Base-by-base conservation (phyloP, 2,329 filamentous ascomycete species). In the Sporothrix euskadiensis region DNA sequence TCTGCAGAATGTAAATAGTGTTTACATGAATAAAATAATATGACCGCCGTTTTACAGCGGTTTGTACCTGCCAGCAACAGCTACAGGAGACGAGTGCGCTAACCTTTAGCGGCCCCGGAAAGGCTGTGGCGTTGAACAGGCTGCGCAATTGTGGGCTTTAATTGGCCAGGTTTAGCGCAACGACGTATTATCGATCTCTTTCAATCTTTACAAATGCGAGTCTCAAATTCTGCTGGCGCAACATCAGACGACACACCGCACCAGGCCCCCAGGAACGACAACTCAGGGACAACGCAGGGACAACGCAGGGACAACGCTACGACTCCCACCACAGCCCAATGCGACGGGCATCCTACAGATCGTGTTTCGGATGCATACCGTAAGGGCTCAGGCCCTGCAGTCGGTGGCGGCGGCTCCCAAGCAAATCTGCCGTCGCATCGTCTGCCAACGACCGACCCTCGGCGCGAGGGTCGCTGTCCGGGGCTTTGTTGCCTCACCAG, bases 351-450 rank as follows among this genome's bases (percentile, higher is more conserved):
- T 12, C 41, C 44, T n/a, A 59, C 26, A 39, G 65, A 2, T 57
- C 54, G 59, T 32, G 54, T 68, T 76, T 72, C 77, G 77, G 77
- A 80, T 80, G 79, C 76, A 79, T 77, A 66, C 71, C 63, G 74
- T 75, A 74, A 74, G 77, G 77, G 74, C 74, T 59, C 75, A 76
- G 71, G 78, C 76, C 76, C 77, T 78, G 74, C 76, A 73, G 68
- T 71, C 75, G 73, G 75, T 65, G 66, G 73, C 74, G 59, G 56
- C 71, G 30, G 72, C 63, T 30, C 44, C 74, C 12, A 56, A 52
- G 57, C 74, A 12, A 61, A 69, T 56, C 14, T 52, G 69, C n/a
- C 59, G 52, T 16, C 61, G 65, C 49, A 14, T 73, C n/a, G 54
- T 44, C 56, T 4, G 30, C 30, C 47, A 30, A 8, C 57, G 68